phyloP scores from a whole-genome alignment of 805 yeast species.

The Saccharomycopsis babjevae region DNA sequence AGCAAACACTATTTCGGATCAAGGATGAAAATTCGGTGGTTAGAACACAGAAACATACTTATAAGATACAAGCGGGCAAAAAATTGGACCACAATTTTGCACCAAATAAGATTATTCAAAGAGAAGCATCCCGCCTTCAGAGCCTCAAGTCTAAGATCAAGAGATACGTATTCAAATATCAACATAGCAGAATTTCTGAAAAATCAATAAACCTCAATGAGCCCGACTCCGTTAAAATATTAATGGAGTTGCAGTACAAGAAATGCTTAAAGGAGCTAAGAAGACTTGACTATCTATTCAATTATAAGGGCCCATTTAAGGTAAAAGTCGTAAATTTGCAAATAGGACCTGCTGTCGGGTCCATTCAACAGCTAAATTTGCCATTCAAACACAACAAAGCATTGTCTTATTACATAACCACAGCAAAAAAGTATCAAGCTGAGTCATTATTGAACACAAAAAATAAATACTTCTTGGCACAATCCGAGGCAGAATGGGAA shows the following conservation, averaged over 20 bases:
- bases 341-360: constrained; percentile 3
- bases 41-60: background rate
- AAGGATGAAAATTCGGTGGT: background rate
- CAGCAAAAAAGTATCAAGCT: background rate
- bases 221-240: background rate
- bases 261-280: background rate
- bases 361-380: background rate
- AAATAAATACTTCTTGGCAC: background rate
- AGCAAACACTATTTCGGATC: background rate
- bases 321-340: background rate
- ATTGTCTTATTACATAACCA: background rate
- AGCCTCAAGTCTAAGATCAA: background rate
- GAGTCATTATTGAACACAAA: background rate
- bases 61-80: background rate
- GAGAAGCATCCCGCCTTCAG: constrained; percentile 1
- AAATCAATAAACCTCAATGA: background rate
- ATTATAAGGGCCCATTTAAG: constrained; percentile 4
- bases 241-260: background rate
- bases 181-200: background rate
- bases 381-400: background rate
- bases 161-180: background rate
- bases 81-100: constrained; percentile 1
- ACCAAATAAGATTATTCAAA: constrained; percentile 1
- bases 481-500: constrained; percentile 11
- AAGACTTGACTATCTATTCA: background rate